Evolutionary conservation across 106 monocot genomes (phyloP), one percentile per base, ranked within the genome.

Genomic region (Apostasia shenzhenica): DNA sequence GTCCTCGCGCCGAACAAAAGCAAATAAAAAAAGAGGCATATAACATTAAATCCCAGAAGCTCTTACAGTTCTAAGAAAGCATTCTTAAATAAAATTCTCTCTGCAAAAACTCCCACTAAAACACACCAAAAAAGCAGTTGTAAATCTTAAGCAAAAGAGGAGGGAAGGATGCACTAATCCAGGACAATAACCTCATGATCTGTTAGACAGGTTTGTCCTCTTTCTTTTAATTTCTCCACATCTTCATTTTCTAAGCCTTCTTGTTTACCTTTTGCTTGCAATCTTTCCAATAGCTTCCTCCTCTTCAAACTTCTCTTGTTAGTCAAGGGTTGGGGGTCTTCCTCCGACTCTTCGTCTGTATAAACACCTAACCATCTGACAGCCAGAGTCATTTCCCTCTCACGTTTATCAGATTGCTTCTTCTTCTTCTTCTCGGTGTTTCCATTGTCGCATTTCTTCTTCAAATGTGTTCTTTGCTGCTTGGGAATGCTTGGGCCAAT

Each of bases 301-400:
- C 38, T 83, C 56, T 77, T 86, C 47, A 78, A 75, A 4, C 78
- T 79, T 77, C 83, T 91, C 52, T 79, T 91, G 53, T 91, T 84
- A 38, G 84, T 47, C 66, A 86, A 62, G 9, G 86, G 86, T 59
- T 79, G 67, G 1, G 54, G 54, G 11, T 81, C 81, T 70, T 81
- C 77, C 39, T 74, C 74, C 9, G 57, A 77, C 26, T 73, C 77
- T 58, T 81, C 90, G 45, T 78, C 67, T 37, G 55, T 75, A 57
- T 74, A 88, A 52, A 59, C 78, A 14, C 68, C 63, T 65, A 81
- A 61, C 77, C 72, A 81, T 57, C 38, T 48, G 45, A 63, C 73
- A 4, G 57, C 47, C 42, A 84, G 73, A 0, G 46, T 66, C 60
- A 53, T 70, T 38, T 74, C 49, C 8, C 66, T 68, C 47, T 68